Percentiles rank a stretch among this genome's conserved stretches.
Conservation (phyloP, 257 asterid genomes). For the Prunella vulgaris region DNA sequence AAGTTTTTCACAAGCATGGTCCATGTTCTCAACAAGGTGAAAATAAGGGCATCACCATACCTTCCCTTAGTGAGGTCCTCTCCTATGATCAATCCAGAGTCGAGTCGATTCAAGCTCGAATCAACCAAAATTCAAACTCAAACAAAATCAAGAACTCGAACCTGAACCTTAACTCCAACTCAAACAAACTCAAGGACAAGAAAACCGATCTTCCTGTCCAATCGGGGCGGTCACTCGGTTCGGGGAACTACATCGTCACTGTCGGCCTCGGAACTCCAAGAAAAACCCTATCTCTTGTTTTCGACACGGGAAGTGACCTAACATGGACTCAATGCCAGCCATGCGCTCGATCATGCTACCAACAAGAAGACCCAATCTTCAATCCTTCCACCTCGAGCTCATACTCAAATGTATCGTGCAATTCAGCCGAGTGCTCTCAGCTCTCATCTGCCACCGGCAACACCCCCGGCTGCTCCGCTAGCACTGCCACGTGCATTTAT, state of each 20-base stretch:
- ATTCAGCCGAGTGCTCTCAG: conserved; percentile 36
- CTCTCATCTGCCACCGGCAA: conserved; percentile 43
- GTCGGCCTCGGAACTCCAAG: conserved; percentile 67
- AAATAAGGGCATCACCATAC: conserved; percentile 13
- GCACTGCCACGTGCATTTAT: conserved; percentile 44
- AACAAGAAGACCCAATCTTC: conserved; percentile 56
- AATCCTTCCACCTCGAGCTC: conserved; percentile 47
- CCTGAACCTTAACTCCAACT: background rate
- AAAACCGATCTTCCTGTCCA: conserved; percentile 40
- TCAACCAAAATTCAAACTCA: background rate
- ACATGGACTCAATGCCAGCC: conserved; percentile 93
- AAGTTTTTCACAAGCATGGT: conserved; percentile 50
- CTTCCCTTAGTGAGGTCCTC: conserved; percentile 41
- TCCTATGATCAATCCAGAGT: conserved; percentile 49
- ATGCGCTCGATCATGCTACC: conserved; percentile 44
- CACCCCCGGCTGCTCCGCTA: conserved; percentile 36
- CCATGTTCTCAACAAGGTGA: conserved; percentile 39
- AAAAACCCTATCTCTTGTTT: conserved; percentile 34
- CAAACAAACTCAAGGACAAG: conserved; percentile 2
- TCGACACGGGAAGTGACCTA: conserved; percentile 84
- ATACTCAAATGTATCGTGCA: conserved; percentile 51
- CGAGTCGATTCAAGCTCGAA: conserved; percentile 44
- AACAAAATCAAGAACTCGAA: background rate
- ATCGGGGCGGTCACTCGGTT: conserved; percentile 42
- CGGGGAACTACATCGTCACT: conserved; percentile 59